These are phyloP conservation scores for Turnera subulata DNA, from an alignment of 345 rosid genomes.

Conservation along the genomic window DNA sequence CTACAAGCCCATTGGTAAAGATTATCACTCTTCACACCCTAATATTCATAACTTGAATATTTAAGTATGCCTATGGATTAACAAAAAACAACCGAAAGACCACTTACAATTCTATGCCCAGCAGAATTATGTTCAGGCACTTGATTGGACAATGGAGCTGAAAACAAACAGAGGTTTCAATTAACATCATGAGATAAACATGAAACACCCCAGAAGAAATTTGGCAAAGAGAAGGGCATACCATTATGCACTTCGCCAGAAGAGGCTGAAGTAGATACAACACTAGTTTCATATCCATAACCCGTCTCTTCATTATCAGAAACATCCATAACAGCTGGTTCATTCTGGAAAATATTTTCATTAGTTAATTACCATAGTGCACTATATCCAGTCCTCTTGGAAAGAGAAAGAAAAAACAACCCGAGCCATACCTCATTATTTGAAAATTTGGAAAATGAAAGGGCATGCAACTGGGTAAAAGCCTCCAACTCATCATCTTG, in stretches of 20 bases:
- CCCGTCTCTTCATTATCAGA: constrained; percentile 22
- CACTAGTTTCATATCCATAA: constrained; percentile 9
- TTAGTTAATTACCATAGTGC: constrained; percentile 6
- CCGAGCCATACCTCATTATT: constrained; percentile 15
- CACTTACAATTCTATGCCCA: constrained; percentile 39
- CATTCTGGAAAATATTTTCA: constrained; percentile 31
- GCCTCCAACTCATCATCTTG: constrained; percentile 11
- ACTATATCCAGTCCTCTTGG: background rate
- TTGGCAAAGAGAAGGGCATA: background rate
- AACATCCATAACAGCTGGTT: constrained; percentile 10
- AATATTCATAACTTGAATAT: background rate
- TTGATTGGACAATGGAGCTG: constrained; percentile 23
- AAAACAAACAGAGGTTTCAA: constrained; percentile 12
- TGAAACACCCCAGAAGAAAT: background rate
- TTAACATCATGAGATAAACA: constrained; percentile 14
- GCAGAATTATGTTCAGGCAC: constrained; percentile 20
- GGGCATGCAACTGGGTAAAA: constrained; percentile 14
- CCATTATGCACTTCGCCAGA: constrained; percentile 17
- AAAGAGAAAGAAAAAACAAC: too few relatives aligned
- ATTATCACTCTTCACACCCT: too few relatives aligned
- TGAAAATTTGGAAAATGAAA: constrained; percentile 23
- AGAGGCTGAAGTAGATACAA: constrained; percentile 15
- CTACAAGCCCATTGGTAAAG: too few relatives aligned
- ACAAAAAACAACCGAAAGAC: background rate
- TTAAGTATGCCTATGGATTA: background rate